Percentiles rank a stretch among this genome's conserved stretches.
These are phyloP conservation scores for Luffa acutangula DNA, from an alignment of 306 rosid species.

Conservation along the genomic window DNA sequence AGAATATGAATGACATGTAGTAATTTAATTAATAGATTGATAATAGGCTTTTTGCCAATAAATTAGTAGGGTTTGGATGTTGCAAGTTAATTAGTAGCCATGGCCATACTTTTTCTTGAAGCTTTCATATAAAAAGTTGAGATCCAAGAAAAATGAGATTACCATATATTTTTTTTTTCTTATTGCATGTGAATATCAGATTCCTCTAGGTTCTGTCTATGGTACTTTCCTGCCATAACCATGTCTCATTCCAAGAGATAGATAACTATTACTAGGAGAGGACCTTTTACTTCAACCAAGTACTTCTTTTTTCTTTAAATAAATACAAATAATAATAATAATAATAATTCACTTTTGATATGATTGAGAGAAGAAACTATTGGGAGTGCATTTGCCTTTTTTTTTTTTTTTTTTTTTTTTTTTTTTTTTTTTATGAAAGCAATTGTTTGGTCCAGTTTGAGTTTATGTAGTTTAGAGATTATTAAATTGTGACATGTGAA, in stretches of 20 bases:
- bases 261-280: neutral
- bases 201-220: neutral
- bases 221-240: neutral
- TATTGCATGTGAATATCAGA: slow-evolving; percentile 9
- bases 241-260: neutral
- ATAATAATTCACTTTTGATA: neutral
- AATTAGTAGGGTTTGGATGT: neutral
- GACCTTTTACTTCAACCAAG: neutral
- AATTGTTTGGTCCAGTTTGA: neutral
- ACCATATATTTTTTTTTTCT: neutral
- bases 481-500: too few species aligned
- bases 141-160: neutral
- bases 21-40: neutral
- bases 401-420: neutral
- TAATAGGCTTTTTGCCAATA: neutral
- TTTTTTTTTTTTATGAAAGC: neutral
- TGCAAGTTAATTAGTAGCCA: neutral
- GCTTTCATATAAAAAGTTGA: neutral
- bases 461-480: neutral
- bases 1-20: neutral
- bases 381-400: neutral
- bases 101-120: neutral
- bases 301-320: neutral
- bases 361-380: neutral
- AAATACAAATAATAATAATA: too few species aligned